phyloP scores from a whole-genome alignment of 2,329 filamentous ascomycete genomes.

The Nectriaceae sp. region DNA sequence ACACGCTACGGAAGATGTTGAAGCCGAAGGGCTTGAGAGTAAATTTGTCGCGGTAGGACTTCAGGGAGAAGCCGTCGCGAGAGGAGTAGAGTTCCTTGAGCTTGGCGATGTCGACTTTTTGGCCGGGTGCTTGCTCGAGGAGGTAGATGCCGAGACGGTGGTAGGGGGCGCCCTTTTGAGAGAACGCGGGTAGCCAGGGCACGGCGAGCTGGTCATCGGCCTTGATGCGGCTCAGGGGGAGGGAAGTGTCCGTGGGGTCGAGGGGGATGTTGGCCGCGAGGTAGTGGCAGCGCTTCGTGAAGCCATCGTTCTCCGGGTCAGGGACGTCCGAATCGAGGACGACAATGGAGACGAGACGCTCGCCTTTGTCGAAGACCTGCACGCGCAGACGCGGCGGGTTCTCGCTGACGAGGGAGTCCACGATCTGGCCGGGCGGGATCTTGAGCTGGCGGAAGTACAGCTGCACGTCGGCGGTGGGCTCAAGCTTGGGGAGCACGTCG shows the following conservation, averaged over 20 bases:
- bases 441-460: conserved; percentile 75
- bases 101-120: conserved; percentile 56
- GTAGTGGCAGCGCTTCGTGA: conserved; percentile 83
- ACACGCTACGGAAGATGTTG: conserved; percentile 83
- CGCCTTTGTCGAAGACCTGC: conserved; percentile 80
- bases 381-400: conserved; percentile 74
- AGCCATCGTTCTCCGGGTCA: conserved; percentile 71
- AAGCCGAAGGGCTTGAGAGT: conserved; percentile 74
- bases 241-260: conserved; percentile 53
- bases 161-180: conserved; percentile 88
- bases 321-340: conserved; percentile 93
- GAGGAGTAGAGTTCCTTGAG: conserved; percentile 54
- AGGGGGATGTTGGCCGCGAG: conserved; percentile 69
- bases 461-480: conserved; percentile 77
- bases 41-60: conserved; percentile 72
- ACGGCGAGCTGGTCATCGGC: conserved; percentile 66
- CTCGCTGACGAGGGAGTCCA: conserved; percentile 75
- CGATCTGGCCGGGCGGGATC: conserved; percentile 74
- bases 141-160: conserved; percentile 85
- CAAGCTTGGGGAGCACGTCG: conserved; percentile 79
- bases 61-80: conserved; percentile 73
- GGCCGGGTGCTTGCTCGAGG: conserved; percentile 71
- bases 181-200: conserved; percentile 83
- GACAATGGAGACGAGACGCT: conserved; percentile 80
- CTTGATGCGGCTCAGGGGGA: conserved; percentile 66